Conservation (phyloP, 495 filamentous ascomycete species). For the Cercophora samala region DNA sequence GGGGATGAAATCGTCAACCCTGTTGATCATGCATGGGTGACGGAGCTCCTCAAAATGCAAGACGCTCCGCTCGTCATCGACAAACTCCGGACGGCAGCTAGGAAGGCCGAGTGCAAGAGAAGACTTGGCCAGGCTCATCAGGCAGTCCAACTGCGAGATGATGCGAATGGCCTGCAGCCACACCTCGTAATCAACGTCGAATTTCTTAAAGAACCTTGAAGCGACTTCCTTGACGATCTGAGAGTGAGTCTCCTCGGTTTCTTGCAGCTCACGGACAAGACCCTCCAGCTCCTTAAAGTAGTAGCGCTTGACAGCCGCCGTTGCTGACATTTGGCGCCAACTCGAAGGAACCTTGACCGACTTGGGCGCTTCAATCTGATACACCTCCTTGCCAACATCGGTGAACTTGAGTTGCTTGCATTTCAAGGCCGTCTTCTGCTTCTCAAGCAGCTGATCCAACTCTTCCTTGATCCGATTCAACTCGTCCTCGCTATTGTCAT, state of each 20-base stretch:
- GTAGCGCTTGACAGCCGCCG: conserved; percentile 86
- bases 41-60: conserved; percentile 89
- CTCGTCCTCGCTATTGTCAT: conserved; percentile 77
- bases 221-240: conserved; percentile 89
- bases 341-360: conserved; percentile 79
- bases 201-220: conserved; percentile 76
- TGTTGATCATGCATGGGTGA: conserved; percentile 89
- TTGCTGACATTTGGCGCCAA: conserved; percentile 97
- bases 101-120: conserved; percentile 79
- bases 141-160: conserved; percentile 87
- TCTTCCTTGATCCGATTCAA: conserved; percentile 69
- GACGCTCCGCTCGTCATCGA: conserved; percentile 77
- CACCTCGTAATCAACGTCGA: conserved; percentile 80
- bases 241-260: conserved; percentile 89
- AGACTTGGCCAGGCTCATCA: conserved; percentile 87
- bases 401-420: conserved; percentile 71
- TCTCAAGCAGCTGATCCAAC: conserved; percentile 67
- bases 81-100: conserved; percentile 82
- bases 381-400: conserved; percentile 95
- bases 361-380: conserved; percentile 88
- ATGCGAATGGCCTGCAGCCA: conserved; percentile 88
- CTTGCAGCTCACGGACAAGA: conserved; percentile 80
- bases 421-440: conserved; percentile 62
- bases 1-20: conserved; percentile 91
- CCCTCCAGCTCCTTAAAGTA: conserved; percentile 81